A percentile compares a stretch with the other conserved stretches of the same genome.
Conservation (phyloP, 306 rosid species). For the Glycine tomentella region DNA sequence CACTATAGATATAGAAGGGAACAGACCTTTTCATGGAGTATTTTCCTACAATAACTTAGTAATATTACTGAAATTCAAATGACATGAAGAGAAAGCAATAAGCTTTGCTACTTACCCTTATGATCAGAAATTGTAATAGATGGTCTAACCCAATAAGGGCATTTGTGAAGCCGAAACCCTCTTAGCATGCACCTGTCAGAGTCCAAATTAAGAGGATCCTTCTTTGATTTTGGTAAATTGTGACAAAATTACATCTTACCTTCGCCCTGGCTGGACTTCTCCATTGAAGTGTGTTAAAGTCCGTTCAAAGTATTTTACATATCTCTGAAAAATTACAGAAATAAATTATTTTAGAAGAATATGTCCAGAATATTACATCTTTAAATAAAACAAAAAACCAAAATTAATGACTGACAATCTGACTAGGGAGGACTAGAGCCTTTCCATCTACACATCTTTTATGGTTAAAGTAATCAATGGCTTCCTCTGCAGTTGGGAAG, state of each 20-base stretch:
- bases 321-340: conserved; percentile 66
- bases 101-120: conserved; percentile 57
- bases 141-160: conserved; percentile 93
- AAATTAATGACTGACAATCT: conserved; percentile 72
- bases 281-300: conserved; percentile 72
- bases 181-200: conserved; percentile 88
- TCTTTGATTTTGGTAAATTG: conserved; percentile 27
- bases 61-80: conserved; percentile 16
- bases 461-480: conserved; percentile 79
- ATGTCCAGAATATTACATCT: conserved; percentile 32
- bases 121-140: conserved; percentile 87
- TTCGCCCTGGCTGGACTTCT: conserved; percentile 76
- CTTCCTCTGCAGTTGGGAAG: conserved; percentile 85
- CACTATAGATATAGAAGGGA: neutral
- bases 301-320: conserved; percentile 82
- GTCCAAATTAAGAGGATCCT: conserved; percentile 47
- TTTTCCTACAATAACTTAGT: conserved; percentile 9
- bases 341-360: conserved; percentile 48
- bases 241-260: conserved; percentile 59
- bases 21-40: conserved; percentile 23
- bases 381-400: conserved; percentile 28
- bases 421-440: conserved; percentile 91
- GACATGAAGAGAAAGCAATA: conserved; percentile 36
- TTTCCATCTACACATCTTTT: conserved; percentile 96
- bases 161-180: conserved; percentile 90